phyloP scores from a whole-genome alignment of 495 filamentous ascomycete species.

The Penicillium canariense region DNA sequence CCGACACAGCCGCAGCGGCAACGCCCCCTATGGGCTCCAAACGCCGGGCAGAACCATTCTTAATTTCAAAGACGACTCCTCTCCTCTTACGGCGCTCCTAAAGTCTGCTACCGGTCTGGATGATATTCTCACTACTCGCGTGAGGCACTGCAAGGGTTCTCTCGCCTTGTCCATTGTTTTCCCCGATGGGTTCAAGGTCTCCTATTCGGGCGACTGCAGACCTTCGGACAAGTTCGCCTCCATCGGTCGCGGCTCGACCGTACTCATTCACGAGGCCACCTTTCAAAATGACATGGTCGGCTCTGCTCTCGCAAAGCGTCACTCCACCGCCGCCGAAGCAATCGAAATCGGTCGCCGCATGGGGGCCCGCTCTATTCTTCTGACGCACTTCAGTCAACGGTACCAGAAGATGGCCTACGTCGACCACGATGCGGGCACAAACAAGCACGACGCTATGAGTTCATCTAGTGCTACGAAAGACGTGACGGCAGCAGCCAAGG shows the following conservation, averaged over 20 bases:
- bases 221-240: constrained; percentile 65
- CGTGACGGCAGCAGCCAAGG: neutral
- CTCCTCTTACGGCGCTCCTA: constrained; percentile 34
- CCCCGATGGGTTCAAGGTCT: constrained; percentile 75
- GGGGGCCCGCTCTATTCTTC: constrained; percentile 68
- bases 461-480: constrained; percentile 12
- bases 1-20: constrained; percentile 29
- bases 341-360: constrained; percentile 73
- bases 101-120: constrained; percentile 42
- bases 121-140: constrained; percentile 53
- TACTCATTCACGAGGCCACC: constrained; percentile 93
- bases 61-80: constrained; percentile 25
- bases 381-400: constrained; percentile 95
- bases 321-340: constrained; percentile 82
- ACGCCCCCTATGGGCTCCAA: constrained; percentile 25
- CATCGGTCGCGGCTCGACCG: constrained; percentile 71
- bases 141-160: constrained; percentile 76
- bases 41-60: constrained; percentile 21
- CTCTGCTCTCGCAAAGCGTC: constrained; percentile 84
- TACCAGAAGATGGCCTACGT: constrained; percentile 70
- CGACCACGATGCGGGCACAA: constrained; percentile 16
- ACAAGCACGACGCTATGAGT: constrained; percentile 11
- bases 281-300: constrained; percentile 79
- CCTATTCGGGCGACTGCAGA: constrained; percentile 90
- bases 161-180: constrained; percentile 76